These are phyloP conservation scores for Moniliophthora roreri DNA, from an alignment of 1,284 basidiomycete species.

Conservation along the genomic window DNA sequence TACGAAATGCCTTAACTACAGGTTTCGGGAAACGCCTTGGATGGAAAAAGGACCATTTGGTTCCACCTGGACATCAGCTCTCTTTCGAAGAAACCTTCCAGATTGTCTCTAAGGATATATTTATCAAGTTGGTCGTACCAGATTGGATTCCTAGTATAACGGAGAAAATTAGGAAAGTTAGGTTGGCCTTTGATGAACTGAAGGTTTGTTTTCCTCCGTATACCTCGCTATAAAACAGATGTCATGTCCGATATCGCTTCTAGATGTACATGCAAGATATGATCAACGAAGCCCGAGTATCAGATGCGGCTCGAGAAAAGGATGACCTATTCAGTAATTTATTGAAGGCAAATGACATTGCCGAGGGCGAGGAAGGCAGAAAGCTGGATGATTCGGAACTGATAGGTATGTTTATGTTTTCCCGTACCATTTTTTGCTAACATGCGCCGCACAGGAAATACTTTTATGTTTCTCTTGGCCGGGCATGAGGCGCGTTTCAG, in stretches of 20 bases:
- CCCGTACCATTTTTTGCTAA: neutral
- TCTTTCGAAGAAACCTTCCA: conserved; percentile 57
- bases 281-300: conserved; percentile 42
- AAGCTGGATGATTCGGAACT: conserved; percentile 47
- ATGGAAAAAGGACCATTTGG: conserved; percentile 42
- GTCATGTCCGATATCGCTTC: neutral
- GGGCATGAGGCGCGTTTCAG: conserved; percentile 54
- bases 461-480: conserved; percentile 57
- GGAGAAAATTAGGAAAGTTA: conserved; percentile 32
- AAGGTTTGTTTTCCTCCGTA: neutral
- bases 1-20: neutral
- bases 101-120: conserved; percentile 42
- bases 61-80: conserved; percentile 47
- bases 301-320: conserved; percentile 34
- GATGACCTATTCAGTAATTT: conserved; percentile 58
- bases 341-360: conserved; percentile 43
- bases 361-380: neutral
- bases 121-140: conserved; percentile 44
- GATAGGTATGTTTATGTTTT: conserved; percentile 31
- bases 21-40: conserved; percentile 36
- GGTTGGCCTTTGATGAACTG: conserved; percentile 44
- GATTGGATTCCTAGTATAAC: conserved; percentile 42
- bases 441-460: conserved; percentile 33
- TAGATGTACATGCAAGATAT: conserved; percentile 56
- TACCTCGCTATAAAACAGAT: neutral